Percentiles rank a stretch among this genome's conserved stretches.
phyloP scores from a whole-genome alignment of 2,329 filamentous ascomycete genomes.

The Fonsecaea multimorphosa region DNA sequence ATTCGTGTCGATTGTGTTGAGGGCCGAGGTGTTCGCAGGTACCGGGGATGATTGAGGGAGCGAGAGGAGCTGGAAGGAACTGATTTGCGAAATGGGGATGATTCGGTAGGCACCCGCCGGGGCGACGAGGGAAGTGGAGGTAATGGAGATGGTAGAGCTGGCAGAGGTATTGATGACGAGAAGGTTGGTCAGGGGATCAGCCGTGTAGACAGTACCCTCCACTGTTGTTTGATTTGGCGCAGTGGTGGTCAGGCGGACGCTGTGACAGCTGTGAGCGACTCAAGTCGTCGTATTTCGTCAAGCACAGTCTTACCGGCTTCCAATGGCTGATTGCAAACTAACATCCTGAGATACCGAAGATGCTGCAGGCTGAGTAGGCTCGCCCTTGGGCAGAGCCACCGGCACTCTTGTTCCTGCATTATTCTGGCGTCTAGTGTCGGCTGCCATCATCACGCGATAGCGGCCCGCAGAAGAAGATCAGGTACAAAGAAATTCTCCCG shows the following conservation, averaged over 20 bases:
- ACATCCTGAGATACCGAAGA: slow-evolving; percentile 58
- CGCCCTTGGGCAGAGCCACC: slow-evolving; percentile 57
- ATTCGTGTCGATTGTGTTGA: slow-evolving; percentile 60
- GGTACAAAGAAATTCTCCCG: neutral
- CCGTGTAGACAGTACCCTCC: slow-evolving; percentile 68
- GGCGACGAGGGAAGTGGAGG: slow-evolving; percentile 43
- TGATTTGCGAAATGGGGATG: slow-evolving; percentile 65
- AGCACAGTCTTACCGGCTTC: slow-evolving; percentile 53
- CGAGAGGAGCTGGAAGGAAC: slow-evolving; percentile 61
- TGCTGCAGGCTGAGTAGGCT: slow-evolving; percentile 49
- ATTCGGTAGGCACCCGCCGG: slow-evolving; percentile 64
- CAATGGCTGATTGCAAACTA: slow-evolving; percentile 65
- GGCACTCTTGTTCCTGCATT: slow-evolving; percentile 58
- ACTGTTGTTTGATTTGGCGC: slow-evolving; percentile 57
- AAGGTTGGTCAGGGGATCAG: slow-evolving; percentile 65
- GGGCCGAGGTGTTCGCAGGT: slow-evolving; percentile 53
- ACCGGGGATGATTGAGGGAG: slow-evolving; percentile 47
- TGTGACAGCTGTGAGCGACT: slow-evolving; percentile 44
- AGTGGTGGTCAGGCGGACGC: slow-evolving; percentile 64
- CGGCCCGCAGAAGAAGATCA: neutral
- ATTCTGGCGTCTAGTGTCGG: slow-evolving; percentile 65
- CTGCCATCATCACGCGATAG: slow-evolving; percentile 35
- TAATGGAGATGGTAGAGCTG: slow-evolving; percentile 46
- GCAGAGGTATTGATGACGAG: slow-evolving; percentile 65
- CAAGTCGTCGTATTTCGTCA: slow-evolving; percentile 47